Base-by-base conservation (phyloP, 2,329 filamentous ascomycete genomes). In the Xylariaceae sp. region DNA sequence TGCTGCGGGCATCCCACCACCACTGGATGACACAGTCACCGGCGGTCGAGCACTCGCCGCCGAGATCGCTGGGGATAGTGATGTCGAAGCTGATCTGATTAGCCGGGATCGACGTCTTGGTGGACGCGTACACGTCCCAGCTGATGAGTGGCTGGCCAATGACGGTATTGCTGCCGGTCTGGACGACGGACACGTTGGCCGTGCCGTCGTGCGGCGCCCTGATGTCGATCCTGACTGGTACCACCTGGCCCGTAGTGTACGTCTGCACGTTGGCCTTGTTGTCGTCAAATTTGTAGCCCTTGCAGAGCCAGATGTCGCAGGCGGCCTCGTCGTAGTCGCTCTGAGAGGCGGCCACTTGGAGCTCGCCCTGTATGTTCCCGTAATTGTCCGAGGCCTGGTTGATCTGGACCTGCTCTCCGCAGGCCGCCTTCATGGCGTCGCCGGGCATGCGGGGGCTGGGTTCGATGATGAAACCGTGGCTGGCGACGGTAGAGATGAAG, bases 271-370 rank as follows among this genome's bases (percentile, higher is more conserved):
- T 81, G 53, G 50, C 49, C 59, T 70, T 79, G 73, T 82, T 82
- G 73, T 86, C 83, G 44, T 65, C 76, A 70, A 79, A 83, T 66
- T 84, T 78, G 72, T 79, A 80, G 57, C 83, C 83, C 73, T 84
- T 83, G 80, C 81, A 84, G 46, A 81, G 75, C 76, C 76, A 82
- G 65, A 82, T 73, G 64, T 81, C 72, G 69, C 81, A 84, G 40
- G 71, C 67, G 1, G 69, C 67, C 44, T 74, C 73, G 52, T 80
- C 72, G 71, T 78, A 81, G 72, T 82, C 81, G 54, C 64, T 64
- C 70, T 83, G 79, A 60, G 68, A 64, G 54, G 52, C 68, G 66
- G 76, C 78, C 47, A 79, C 73, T 67, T 83, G 79, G 43, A 82
- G 73, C 61, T 81, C 74, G 54, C 77, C 77, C 70, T 86, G 82